Conservation (phyloP, 2,329 filamentous ascomycete genomes). For the Hymenoscyphus fraxineus region DNA sequence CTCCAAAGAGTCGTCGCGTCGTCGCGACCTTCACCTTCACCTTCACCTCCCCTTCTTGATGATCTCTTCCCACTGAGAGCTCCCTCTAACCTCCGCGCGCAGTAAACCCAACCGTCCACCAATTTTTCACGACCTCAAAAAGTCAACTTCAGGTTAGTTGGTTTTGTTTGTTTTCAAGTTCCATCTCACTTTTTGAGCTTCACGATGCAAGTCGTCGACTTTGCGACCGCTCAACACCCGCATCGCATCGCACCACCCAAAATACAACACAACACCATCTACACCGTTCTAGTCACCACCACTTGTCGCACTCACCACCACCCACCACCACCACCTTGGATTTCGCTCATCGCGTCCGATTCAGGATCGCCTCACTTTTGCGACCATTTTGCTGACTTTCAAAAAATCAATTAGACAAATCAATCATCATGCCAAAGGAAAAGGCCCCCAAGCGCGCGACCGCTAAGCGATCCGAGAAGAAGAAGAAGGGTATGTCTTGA, state of each 20-base stretch:
- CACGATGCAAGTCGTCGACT: constrained; percentile 5
- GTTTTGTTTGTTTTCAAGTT: constrained; percentile 3
- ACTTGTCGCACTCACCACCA: constrained; percentile 5
- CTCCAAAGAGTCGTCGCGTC: constrained; percentile 11
- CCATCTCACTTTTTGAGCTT: neutral
- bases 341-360: neutral
- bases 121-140: constrained; percentile 9
- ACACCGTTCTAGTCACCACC: constrained; percentile 2
- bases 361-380: constrained; percentile 7
- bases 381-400: constrained; percentile 9
- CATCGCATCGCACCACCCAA: neutral
- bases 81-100: constrained; percentile 7
- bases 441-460: constrained; percentile 58
- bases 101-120: constrained; percentile 3
- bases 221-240: constrained; percentile 3
- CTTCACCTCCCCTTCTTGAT: constrained; percentile 4
- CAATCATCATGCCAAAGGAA: constrained; percentile 61
- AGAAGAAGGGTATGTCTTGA: constrained; percentile 63
- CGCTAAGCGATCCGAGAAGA: constrained; percentile 59
- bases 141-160: constrained; percentile 7
- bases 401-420: constrained; percentile 14
- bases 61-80: neutral
- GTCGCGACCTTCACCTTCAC: neutral
- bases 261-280: constrained; percentile 3
- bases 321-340: constrained; percentile 1